Base-by-base conservation (phyloP, 78 protist genomes). In the Chrysochromulina tobinii region DNA sequence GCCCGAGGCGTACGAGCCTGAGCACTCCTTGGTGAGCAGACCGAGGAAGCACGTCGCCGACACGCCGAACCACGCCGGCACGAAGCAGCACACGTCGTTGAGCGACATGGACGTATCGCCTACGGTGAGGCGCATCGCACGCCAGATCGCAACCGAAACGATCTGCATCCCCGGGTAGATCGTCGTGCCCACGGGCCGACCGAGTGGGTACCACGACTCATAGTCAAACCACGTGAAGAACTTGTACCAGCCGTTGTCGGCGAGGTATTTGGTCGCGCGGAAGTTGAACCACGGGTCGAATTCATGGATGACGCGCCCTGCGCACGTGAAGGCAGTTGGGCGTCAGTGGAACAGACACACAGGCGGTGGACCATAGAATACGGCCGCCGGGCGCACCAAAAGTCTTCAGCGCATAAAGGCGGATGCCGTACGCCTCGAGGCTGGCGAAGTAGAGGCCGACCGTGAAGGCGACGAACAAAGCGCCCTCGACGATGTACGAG, bases 261-360 rank as follows among this genome's bases (percentile, higher is more conserved):
- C 88, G 50, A 89, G 89, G 64, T 88, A 89, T 66, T 89, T 20
- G 21, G 94, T 89, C 53, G 94, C 77, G 69, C 94, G 90, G 58
- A 17, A 92, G 92, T 92, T 89, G 84, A 92, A 92, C 69, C 89
- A 85, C 77, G 94, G 94, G 50, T 92, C 94, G 77, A 86, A 92
- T 57, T 64, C 90, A 79, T 86, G 90, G 77, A 61, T 86, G 51
- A 64, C 59, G 61, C 38, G 38, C 38, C 38, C 38, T 38, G 38
- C 38, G 38, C 38, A 38, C 38, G 38, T 38, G 38, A 38, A 38
- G 38, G 38, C 38, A 38, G 38, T 38, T 38, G 38, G 38, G 38
- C 38, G 38, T 38, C 38, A 38, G 38, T 38, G 38, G 38, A 38
- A 38, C 38, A 38, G 38, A 38, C 38, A 38, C 38, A 38, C 38